phyloP scores from a whole-genome alignment of 2,329 filamentous ascomycete species.

The Exophiala phaeomuriformis region DNA sequence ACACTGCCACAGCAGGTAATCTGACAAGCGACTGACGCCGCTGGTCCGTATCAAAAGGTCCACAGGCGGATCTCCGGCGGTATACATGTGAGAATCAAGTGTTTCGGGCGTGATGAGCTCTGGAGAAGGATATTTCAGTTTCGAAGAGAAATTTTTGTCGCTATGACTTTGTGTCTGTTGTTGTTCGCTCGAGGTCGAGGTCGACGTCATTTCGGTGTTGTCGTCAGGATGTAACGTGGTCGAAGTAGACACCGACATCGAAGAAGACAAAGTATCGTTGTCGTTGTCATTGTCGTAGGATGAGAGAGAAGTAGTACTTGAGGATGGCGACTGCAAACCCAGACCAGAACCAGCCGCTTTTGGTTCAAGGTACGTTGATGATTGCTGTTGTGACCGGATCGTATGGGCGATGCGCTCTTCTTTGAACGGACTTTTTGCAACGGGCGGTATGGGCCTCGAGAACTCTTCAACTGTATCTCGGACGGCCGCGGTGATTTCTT shows the following conservation, averaged over 20 bases:
- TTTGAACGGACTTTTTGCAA: constrained; percentile 65
- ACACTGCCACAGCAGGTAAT: constrained; percentile 99
- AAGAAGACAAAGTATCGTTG: constrained; percentile 14
- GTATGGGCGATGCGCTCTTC: constrained; percentile 81
- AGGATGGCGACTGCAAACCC: constrained; percentile 16
- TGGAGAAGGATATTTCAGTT: constrained; percentile 57
- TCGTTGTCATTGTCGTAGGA: constrained; percentile 13
- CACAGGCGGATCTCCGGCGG: constrained; percentile 72
- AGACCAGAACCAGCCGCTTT: not conserved
- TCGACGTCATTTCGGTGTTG: not conserved
- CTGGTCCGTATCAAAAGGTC: constrained; percentile 90
- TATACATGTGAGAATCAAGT: constrained; percentile 80
- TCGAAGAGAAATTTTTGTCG: not conserved
- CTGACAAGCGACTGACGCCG: constrained; percentile 83
- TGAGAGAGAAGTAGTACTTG: constrained; percentile 25
- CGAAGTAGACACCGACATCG: constrained; percentile 13
- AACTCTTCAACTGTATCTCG: constrained; percentile 82
- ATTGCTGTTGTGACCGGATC: constrained; percentile 62
- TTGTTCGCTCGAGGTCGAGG: not conserved
- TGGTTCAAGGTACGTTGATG: constrained; percentile 27
- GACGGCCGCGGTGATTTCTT: constrained; percentile 89
- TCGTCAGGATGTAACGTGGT: constrained; percentile 16
- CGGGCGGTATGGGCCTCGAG: constrained; percentile 59
- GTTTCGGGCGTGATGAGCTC: constrained; percentile 81
- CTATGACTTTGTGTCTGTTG: not conserved